Percentiles rank a stretch among this genome's conserved stretches.
phyloP scores from a whole-genome alignment of 352 stramenopile genomes.

The Phytophthora kernoviae region DNA sequence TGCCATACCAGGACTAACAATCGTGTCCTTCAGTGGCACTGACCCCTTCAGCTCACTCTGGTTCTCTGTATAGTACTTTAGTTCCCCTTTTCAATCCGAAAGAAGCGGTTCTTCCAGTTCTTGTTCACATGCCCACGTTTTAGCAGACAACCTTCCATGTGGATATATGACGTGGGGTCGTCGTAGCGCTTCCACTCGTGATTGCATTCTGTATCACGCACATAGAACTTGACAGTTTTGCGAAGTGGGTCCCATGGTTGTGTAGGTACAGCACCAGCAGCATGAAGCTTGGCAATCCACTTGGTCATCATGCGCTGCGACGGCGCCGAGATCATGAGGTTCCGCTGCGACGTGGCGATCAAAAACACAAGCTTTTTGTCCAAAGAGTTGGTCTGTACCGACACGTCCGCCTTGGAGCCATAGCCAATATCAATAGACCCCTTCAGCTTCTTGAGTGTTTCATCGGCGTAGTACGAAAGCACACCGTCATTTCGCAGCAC shows the following conservation, averaged over 20 bases:
- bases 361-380: constrained; percentile 87
- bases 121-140: constrained; percentile 88
- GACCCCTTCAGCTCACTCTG: constrained; percentile 75
- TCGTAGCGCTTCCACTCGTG: constrained; percentile 90
- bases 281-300: constrained; percentile 81
- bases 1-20: constrained; percentile 85
- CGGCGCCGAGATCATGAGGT: constrained; percentile 83
- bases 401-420: constrained; percentile 73
- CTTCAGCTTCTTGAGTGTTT: constrained; percentile 78
- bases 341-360: constrained; percentile 73
- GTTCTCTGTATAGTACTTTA: constrained; percentile 87
- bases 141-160: constrained; percentile 85
- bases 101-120: constrained; percentile 91
- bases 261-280: constrained; percentile 65
- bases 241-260: constrained; percentile 78
- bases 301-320: constrained; percentile 80
- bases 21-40: constrained; percentile 73
- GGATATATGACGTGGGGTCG: constrained; percentile 84
- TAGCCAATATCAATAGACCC: constrained; percentile 80
- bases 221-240: constrained; percentile 86
- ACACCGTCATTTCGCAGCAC: constrained; percentile 81
- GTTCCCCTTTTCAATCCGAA: constrained; percentile 81
- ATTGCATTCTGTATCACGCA: constrained; percentile 65
- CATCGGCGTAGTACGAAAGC: constrained; percentile 82
- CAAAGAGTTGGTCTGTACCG: constrained; percentile 82